phyloP scores from a whole-genome alignment of 2,329 filamentous ascomycete genomes.

The Pestalotiopsis sp. region DNA sequence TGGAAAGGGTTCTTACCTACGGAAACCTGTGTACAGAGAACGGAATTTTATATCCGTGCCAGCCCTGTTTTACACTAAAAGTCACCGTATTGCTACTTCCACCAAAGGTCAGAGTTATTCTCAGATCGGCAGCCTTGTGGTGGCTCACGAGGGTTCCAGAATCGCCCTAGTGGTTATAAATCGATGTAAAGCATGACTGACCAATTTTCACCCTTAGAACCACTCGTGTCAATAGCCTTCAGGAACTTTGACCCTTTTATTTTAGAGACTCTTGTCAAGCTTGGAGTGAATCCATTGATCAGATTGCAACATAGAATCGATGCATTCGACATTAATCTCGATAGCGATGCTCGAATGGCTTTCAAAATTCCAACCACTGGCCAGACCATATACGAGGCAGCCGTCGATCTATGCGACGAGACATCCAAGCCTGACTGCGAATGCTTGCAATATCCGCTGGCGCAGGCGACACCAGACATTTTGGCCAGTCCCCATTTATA shows the following conservation, averaged over 20 bases:
- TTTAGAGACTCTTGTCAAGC: neutral
- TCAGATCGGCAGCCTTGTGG: no score
- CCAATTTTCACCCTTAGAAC: neutral
- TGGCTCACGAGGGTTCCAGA: neutral
- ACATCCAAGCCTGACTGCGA: neutral
- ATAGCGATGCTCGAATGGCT: neutral
- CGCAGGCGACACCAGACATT: neutral
- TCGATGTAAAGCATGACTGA: no score
- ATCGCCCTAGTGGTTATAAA: no score
- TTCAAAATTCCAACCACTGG: neutral
- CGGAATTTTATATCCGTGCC: no score
- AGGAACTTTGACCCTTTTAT: neutral
- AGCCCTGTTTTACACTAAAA: no score
- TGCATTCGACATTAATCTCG: neutral
- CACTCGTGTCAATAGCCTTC: neutral
- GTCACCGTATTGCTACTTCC: no score
- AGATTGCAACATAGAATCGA: neutral
- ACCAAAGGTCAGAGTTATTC: no score
- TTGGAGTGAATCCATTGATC: neutral
- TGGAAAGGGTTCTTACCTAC: no score
- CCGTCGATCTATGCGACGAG: neutral
- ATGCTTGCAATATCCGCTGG: neutral
- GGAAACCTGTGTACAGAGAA: no score
- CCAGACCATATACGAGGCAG: neutral
- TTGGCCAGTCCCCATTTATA: neutral